These are phyloP conservation scores for Kewa caespitosa DNA, from an alignment of 179 eudicot species.

Conservation along the genomic window DNA sequence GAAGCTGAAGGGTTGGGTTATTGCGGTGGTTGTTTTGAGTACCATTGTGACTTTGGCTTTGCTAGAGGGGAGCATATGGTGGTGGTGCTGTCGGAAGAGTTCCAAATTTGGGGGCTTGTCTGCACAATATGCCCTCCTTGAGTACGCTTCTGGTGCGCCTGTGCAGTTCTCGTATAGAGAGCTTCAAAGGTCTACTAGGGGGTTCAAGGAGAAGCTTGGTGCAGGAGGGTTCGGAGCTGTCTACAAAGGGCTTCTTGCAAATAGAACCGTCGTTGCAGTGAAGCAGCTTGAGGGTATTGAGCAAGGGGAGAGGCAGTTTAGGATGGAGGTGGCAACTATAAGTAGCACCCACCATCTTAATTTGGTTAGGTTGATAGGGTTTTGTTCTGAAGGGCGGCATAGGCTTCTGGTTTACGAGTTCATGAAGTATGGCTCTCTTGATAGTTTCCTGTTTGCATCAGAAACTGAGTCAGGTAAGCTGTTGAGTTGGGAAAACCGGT, in stretches of 20 bases:
- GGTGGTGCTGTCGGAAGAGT: slow-evolving; percentile 63
- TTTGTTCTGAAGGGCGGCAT: slow-evolving; percentile 82
- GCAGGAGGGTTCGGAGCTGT: slow-evolving; percentile 89
- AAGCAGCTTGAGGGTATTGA: slow-evolving; percentile 86
- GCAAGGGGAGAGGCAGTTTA: slow-evolving; percentile 89
- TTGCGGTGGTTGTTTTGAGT: slow-evolving; percentile 47
- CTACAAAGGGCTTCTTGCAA: slow-evolving; percentile 63
- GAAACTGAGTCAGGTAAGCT: slow-evolving; percentile 41
- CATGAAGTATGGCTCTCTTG: slow-evolving; percentile 83
- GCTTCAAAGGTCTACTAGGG: slow-evolving; percentile 62
- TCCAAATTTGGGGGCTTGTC: slow-evolving; percentile 53
- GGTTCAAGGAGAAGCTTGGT: slow-evolving; percentile 88
- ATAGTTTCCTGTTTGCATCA: slow-evolving; percentile 54
- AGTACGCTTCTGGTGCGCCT: slow-evolving; percentile 88
- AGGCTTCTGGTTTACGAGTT: slow-evolving; percentile 80
- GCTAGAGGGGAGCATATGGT: slow-evolving; percentile 60
- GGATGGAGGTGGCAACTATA: slow-evolving; percentile 94
- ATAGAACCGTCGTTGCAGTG: slow-evolving; percentile 62
- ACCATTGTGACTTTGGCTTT: slow-evolving; percentile 43
- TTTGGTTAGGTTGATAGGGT: slow-evolving; percentile 74
- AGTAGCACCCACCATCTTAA: slow-evolving; percentile 90
- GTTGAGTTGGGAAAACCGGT: slow-evolving; percentile 66
- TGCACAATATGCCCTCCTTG: slow-evolving; percentile 69
- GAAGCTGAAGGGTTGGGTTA: slow-evolving; percentile 51
- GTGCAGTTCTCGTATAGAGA: slow-evolving; percentile 78